A percentile compares a stretch with the other conserved stretches of the same genome.
These are phyloP conservation scores for Metschnikowia bowlesiae DNA, from an alignment of 805 yeast species.

Conservation along the genomic window DNA sequence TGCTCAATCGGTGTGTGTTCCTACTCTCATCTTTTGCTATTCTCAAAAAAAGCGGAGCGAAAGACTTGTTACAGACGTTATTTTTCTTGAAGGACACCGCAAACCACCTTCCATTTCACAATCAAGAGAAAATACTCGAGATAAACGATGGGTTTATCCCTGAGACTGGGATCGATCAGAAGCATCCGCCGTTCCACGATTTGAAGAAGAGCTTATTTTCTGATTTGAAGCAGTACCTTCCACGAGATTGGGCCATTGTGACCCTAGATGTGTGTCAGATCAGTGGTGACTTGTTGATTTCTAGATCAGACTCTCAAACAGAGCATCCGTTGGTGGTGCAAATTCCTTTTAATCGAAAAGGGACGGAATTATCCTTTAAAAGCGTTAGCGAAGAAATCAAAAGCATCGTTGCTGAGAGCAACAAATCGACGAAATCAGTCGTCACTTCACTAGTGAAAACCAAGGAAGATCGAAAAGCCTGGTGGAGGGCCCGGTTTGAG, in stretches of 20 bases:
- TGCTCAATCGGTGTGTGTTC: conserved; percentile 9
- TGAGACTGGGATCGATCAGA: conserved; percentile 5
- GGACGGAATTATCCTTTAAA: conserved; percentile 36
- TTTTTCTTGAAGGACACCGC: conserved; percentile 14
- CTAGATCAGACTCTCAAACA: conserved; percentile 32
- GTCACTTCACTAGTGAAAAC: conserved; percentile 51
- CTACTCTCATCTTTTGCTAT: conserved; percentile 7
- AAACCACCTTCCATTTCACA: conserved; percentile 6
- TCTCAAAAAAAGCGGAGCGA: neutral
- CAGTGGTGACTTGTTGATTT: conserved; percentile 55
- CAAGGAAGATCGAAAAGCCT: conserved; percentile 54
- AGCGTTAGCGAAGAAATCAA: conserved; percentile 34
- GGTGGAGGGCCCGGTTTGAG: conserved; percentile 73
- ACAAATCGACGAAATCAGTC: conserved; percentile 51
- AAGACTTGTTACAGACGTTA: conserved; percentile 17
- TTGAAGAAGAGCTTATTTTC: conserved; percentile 9
- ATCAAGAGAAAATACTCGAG: conserved; percentile 4
- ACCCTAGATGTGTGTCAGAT: conserved; percentile 56
- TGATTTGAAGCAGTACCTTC: conserved; percentile 21
- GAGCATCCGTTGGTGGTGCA: conserved; percentile 45
- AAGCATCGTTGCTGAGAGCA: conserved; percentile 56
- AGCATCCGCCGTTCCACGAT: conserved; percentile 6
- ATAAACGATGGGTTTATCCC: conserved; percentile 10
- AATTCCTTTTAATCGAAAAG: conserved; percentile 55
- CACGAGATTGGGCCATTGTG: conserved; percentile 53